Base-by-base conservation (phyloP, 2,329 filamentous ascomycete genomes). In the Monilinia vaccinii-corymbosi region DNA sequence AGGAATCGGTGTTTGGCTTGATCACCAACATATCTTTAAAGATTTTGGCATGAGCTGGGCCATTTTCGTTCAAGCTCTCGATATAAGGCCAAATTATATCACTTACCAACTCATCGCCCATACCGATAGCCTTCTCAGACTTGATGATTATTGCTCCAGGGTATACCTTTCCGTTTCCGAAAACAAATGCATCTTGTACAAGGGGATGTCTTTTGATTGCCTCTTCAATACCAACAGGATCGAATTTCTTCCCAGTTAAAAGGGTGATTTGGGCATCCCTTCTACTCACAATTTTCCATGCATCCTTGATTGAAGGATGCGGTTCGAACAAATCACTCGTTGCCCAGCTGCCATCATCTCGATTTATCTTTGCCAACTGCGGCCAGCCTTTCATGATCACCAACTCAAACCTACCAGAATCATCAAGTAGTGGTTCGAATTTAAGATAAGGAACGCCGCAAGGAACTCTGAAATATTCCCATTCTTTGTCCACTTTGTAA, bases 201-300 rank as follows among this genome's bases (percentile, higher is more conserved):
- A 78, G 32, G 64, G 13, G 69, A 69, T 56, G 64, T 0, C 76
- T 77, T 1, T 77, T 73, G 5, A 87, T 77, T 0, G 75, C 75
- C 2, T 77, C 79, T 69, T 88, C 85, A 3, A 87, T 69, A 0
- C 81, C 80, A 1, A 80, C 28, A 14, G 56, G 56, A 44, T 58
- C 56, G 28, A 58, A 58, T 32, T 58, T 78, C 1, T 87, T 87
- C 2, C 85, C 85, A 8, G 84, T 88, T 11, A 81, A 73, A 4
- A 88, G 75, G 0, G 81, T 81, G 40, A 88, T 76, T 56, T 83
- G 83, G 3, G 81, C 78, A 64, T 88, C 86, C 0, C 79, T 78
- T 44, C 85, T 75, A 1, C 80, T 82, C 57, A 85, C 77, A 66
- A 87, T 87, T 38, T 78, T 77, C 84, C 84, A 88, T 0, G 82